Evolutionary conservation across 2,329 filamentous ascomycete genomes (phyloP).

Genomic region (Trematosphaeria pertusa): DNA sequence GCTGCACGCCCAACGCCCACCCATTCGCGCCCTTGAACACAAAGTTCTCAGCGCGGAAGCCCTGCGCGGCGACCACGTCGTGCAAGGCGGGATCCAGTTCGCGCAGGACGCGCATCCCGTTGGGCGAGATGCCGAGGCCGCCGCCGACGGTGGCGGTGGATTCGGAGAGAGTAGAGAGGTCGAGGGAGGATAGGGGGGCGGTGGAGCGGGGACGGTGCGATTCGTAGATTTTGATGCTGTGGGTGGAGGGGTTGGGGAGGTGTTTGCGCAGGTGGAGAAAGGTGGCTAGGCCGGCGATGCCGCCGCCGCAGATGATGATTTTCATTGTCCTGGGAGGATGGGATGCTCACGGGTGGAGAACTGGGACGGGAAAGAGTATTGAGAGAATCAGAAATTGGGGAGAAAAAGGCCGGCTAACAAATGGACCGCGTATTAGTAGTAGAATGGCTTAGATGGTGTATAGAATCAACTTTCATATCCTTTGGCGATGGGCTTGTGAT

Average conservation of each 20-base stretch:
- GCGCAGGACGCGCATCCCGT: slow-evolving; percentile 32
- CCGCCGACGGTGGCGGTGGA: slow-evolving; percentile 29
- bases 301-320: slow-evolving; percentile 22
- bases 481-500: no score
- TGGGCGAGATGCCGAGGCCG: slow-evolving; percentile 36
- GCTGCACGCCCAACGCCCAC: slow-evolving; percentile 23
- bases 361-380: no score
- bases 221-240: slow-evolving; percentile 35
- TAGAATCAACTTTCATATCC: no score
- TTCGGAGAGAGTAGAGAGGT: slow-evolving; percentile 15
- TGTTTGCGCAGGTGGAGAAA: slow-evolving; percentile 37
- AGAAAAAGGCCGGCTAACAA: no score
- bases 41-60: slow-evolving; percentile 25
- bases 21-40: slow-evolving; percentile 29
- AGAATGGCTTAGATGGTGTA: no score
- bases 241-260: slow-evolving; percentile 19
- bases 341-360: no score
- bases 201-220: slow-evolving; percentile 19
- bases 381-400: no score
- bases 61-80: slow-evolving; percentile 24
- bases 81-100: slow-evolving; percentile 25
- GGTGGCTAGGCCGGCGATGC: slow-evolving; percentile 19
- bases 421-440: no score
- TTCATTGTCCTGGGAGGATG: no score
- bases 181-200: neutral